A percentile compares a stretch with the other conserved stretches of the same genome.
phyloP scores from a whole-genome alignment of 495 filamentous ascomycete species.

The Alectoria sarmentosa region DNA sequence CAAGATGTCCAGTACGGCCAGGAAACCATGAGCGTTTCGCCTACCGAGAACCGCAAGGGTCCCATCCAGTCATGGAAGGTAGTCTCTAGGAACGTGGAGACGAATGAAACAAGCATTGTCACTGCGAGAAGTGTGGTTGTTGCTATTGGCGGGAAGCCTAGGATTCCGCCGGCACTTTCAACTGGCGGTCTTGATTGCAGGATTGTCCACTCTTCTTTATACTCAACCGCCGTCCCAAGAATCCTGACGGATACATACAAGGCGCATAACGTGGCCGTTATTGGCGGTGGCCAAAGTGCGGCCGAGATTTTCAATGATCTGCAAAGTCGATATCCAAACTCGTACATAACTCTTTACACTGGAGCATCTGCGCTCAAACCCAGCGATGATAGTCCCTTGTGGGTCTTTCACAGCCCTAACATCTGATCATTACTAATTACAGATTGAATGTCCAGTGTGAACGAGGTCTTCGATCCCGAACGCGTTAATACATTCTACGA shows the following conservation, averaged over 20 bases:
- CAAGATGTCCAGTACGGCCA: conserved; percentile 70
- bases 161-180: conserved; percentile 57
- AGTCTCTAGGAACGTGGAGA: conserved; percentile 43
- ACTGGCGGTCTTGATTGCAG: conserved; percentile 48
- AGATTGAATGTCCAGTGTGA: conserved; percentile 58
- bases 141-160: conserved; percentile 75
- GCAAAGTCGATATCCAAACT: conserved; percentile 72
- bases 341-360: conserved; percentile 69
- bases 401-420: conserved; percentile 31
- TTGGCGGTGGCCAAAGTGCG: conserved; percentile 86
- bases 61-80: conserved; percentile 50
- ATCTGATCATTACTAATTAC: neutral
- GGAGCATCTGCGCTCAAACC: conserved; percentile 73
- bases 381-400: conserved; percentile 95
- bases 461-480: conserved; percentile 89
- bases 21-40: conserved; percentile 60
- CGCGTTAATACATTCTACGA: conserved; percentile 67
- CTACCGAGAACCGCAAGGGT: conserved; percentile 35
- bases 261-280: conserved; percentile 59
- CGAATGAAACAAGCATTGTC: conserved; percentile 45
- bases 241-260: conserved; percentile 46
- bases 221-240: conserved; percentile 53
- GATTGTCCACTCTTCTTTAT: conserved; percentile 87
- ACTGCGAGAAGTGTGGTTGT: conserved; percentile 76
- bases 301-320: conserved; percentile 94